A percentile compares a stretch with the other conserved stretches of the same genome.
phyloP scores from a whole-genome alignment of 1,284 basidiomycete genomes.

The Singerocomus inundabilis region DNA sequence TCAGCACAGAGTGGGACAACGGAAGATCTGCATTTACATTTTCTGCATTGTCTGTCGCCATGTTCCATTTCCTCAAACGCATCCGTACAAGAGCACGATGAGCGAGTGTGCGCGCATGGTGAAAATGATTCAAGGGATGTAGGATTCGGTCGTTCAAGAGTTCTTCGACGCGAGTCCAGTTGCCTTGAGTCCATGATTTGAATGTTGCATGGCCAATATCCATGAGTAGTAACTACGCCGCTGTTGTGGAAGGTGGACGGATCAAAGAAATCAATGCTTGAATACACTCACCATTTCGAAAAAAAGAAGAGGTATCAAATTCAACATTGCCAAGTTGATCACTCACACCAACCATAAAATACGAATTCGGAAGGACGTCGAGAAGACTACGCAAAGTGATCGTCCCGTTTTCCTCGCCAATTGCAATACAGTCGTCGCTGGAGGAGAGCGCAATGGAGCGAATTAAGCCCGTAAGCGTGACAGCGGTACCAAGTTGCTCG shows the following conservation, averaged over 20 bases:
- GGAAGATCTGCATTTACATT: neutral
- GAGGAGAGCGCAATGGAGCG: neutral
- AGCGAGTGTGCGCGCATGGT: too few species aligned
- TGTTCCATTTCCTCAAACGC: neutral
- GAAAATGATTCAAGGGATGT: too few species aligned
- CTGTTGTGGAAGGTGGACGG: too few species aligned
- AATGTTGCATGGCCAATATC: too few species aligned
- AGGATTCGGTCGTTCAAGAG: too few species aligned
- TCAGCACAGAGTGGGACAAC: too few species aligned
- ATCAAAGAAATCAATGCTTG: too few species aligned
- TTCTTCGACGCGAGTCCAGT: too few species aligned
- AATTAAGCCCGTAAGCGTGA: neutral
- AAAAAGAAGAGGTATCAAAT: neutral
- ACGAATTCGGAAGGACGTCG: neutral
- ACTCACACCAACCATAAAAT: neutral
- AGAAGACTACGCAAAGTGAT: neutral
- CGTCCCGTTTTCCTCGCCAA: neutral
- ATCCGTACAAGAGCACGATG: neutral
- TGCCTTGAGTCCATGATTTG: too few species aligned
- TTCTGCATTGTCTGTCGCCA: slow-evolving; percentile 5
- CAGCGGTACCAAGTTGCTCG: neutral
- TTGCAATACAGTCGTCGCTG: neutral
- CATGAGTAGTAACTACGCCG: too few species aligned
- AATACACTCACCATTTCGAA: slow-evolving; percentile 1
- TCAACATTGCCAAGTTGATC: neutral